Conservation (phyloP, 2,329 filamentous ascomycete genomes). For the Pseudodiploospora longispora region DNA sequence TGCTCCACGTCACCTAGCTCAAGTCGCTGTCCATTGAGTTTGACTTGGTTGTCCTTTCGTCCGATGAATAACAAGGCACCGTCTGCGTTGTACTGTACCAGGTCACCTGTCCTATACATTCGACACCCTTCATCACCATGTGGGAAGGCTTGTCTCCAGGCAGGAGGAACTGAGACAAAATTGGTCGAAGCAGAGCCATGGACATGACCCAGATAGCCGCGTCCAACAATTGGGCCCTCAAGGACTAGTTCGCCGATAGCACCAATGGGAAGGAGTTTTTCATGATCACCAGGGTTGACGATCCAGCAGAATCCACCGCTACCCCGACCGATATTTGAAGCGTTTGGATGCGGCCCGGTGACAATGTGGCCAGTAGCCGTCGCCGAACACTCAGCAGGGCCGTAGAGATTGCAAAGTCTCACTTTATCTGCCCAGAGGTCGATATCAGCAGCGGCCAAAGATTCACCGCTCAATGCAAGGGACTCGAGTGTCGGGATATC, state of each 20-base stretch:
- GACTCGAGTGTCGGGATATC: neutral
- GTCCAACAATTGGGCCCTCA: neutral
- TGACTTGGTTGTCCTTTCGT: slow-evolving; percentile 34
- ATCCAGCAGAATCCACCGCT: neutral
- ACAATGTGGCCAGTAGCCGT: neutral
- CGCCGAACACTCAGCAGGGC: neutral
- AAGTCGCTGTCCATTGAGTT: slow-evolving; percentile 33
- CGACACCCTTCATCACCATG: neutral
- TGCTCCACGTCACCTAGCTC: slow-evolving; percentile 31
- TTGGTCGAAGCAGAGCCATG: neutral
- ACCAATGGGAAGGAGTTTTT: neutral
- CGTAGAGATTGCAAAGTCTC: neutral
- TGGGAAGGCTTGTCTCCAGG: neutral
- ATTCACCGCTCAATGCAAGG: neutral
- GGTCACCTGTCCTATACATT: slow-evolving; percentile 29
- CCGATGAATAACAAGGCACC: slow-evolving; percentile 25
- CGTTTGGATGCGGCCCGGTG: neutral
- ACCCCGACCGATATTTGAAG: neutral
- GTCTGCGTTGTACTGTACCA: slow-evolving; percentile 14
- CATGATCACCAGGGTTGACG: neutral
- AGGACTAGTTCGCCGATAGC: neutral
- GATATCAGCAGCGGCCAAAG: neutral
- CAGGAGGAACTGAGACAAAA: neutral
- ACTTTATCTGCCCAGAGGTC: neutral
- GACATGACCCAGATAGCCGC: neutral